Percentiles rank a stretch among this genome's conserved stretches.
Evolutionary conservation across 768 basidiomycete species (phyloP).

Genomic region (Hydnum rufescens): DNA sequence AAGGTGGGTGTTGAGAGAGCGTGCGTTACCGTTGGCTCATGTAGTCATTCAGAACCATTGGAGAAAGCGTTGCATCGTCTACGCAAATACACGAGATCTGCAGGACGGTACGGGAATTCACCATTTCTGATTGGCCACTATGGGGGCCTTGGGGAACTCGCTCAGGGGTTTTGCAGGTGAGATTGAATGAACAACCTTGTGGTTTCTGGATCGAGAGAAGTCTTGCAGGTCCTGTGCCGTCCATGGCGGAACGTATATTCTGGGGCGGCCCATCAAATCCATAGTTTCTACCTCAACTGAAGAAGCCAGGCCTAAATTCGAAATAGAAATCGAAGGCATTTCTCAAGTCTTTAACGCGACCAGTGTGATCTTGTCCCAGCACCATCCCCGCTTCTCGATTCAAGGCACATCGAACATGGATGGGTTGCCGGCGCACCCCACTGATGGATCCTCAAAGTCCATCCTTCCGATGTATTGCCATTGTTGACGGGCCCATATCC

Average conservation of each 20-base stretch:
- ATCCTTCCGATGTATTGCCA: slow-evolving; percentile 31
- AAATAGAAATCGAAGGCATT: slow-evolving; percentile 6
- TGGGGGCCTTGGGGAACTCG: slow-evolving; percentile 79
- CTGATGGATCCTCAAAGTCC: slow-evolving; percentile 25
- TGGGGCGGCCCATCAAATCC: slow-evolving; percentile 15
- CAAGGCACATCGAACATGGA: slow-evolving; percentile 6
- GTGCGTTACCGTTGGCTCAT: neutral
- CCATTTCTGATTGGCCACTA: slow-evolving; percentile 91
- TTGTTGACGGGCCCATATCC: slow-evolving; percentile 26
- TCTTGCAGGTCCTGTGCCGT: slow-evolving; percentile 61
- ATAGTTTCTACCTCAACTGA: neutral
- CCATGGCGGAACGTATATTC: slow-evolving; percentile 25
- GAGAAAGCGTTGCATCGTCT: slow-evolving; percentile 47
- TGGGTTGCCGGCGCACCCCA: too few relatives aligned
- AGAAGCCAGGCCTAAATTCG: neutral
- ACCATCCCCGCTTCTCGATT: slow-evolving; percentile 1
- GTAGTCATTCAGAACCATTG: slow-evolving; percentile 35
- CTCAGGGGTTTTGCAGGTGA: slow-evolving; percentile 54
- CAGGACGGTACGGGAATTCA: slow-evolving; percentile 71
- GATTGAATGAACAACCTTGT: slow-evolving; percentile 3
- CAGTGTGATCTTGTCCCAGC: slow-evolving; percentile 6
- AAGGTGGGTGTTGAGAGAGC: slow-evolving; percentile 27
- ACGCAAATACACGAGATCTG: slow-evolving; percentile 50
- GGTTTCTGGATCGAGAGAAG: neutral
- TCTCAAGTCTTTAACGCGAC: slow-evolving; percentile 8